Base-by-base conservation (phyloP, 1,139 yeast genomes). In the Scheffersomyces stambukii region DNA sequence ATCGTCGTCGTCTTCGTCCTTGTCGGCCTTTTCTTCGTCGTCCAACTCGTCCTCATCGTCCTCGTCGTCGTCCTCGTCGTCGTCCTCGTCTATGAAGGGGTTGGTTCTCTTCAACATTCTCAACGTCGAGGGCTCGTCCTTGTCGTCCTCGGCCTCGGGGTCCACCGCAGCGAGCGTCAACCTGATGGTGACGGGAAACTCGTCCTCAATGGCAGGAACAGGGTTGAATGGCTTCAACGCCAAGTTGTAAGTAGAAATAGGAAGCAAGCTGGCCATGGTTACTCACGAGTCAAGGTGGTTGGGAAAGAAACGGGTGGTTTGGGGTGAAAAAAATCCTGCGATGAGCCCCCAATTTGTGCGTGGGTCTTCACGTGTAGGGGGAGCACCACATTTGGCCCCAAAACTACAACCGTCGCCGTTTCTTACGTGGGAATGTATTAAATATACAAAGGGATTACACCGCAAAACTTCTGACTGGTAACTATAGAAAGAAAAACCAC, bases 131-230 rank as follows among this genome's bases (percentile, higher is more conserved):
- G 97, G 97, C 46, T 72, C 77, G 44, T 71, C 80, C 51, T 84
- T 84, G 52, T 84, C 93, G 50, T 83, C 86, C 38, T 77, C 74
- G 23, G 82, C 66, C 52, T 77, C 84, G 40, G 96, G 95, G 62
- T 91, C 96, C 50, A 91, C 72, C 36, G 98, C 95, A 45, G 96
- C 98, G 74, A 91, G 75, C 35, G 97, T 89, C 52, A 91, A 60
- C 62, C 95, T 83, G 46, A 91, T 77, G 42, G 96, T 81, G 43
- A 84, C 81, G 31, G 96, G 96, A 55, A 78, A 79, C 38, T 83
- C 94, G 35, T 80, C 82, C 44, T 81, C 83, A 52, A 83, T 77
- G 41, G 96, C 95, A 38, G 89, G 88, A 29, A 78, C 77, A 43
- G 96, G 95, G 45, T 74, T 65, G 54, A 82, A 91, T 50, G 98